Conservation (phyloP, 2,329 filamentous ascomycete species). For the Alternaria triticina region DNA sequence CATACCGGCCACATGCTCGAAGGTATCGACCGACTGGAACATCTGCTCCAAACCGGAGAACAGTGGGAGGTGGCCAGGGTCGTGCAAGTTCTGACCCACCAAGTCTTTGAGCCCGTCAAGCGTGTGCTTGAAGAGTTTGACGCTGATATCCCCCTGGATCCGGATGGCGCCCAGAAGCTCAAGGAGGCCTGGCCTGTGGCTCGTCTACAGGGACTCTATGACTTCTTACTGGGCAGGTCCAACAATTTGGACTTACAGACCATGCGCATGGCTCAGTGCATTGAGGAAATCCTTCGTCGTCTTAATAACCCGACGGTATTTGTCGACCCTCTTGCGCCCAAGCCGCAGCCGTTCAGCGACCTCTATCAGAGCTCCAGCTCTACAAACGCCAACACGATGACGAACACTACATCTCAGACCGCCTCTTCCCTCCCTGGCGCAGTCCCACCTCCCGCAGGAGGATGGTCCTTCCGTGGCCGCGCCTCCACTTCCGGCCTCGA, state of each 20-base stretch:
- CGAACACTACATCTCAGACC: not conserved
- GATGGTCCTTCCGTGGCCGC: not conserved
- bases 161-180: constrained; percentile 3
- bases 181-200: constrained; percentile 4
- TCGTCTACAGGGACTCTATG: not conserved
- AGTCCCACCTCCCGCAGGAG: not conserved
- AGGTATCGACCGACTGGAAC: not conserved
- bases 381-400: not conserved
- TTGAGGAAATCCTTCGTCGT: not conserved
- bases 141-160: constrained; percentile 8
- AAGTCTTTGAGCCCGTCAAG: constrained; percentile 4
- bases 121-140: constrained; percentile 1
- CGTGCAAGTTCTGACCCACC: not conserved
- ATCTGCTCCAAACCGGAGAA: not conserved
- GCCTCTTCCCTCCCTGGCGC: not conserved
- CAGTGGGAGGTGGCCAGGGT: not conserved
- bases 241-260: not conserved
- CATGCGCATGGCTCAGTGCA: not conserved
- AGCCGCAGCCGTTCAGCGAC: not conserved
- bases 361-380: not conserved
- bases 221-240: not conserved
- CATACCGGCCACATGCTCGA: not conserved
- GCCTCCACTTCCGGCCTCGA: not conserved
- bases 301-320: constrained; percentile 7
- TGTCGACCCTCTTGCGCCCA: not conserved